phyloP scores from a whole-genome alignment of 1,284 basidiomycete species.

The Bondarzewia mesenterica region DNA sequence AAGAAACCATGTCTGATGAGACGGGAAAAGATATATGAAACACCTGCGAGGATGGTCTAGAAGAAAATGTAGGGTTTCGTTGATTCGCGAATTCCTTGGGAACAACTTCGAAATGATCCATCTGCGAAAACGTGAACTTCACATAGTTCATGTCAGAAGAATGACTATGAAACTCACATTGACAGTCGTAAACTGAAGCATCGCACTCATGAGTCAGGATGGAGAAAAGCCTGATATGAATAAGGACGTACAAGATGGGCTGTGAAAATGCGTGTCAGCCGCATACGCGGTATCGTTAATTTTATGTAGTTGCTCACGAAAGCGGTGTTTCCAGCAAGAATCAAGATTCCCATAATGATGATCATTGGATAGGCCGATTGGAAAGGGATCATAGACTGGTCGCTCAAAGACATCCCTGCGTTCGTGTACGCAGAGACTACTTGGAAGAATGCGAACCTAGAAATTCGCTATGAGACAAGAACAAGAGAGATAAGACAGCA shows the following conservation, averaged over 20 bases:
- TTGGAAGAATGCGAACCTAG: conserved; percentile 84
- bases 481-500: background rate
- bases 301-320: conserved; percentile 60
- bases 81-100: conserved; percentile 47
- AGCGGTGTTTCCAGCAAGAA: conserved; percentile 88
- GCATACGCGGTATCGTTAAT: conserved; percentile 1
- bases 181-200: conserved; percentile 46
- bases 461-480: conserved; percentile 1
- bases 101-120: conserved; percentile 70
- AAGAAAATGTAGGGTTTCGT: conserved; percentile 86
- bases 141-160: background rate
- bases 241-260: conserved; percentile 62
- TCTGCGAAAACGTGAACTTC: conserved; percentile 28
- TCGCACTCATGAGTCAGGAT: background rate
- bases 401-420: conserved; percentile 84
- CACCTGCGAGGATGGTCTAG: conserved; percentile 95
- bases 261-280: conserved; percentile 21
- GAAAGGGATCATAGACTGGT: conserved; percentile 85
- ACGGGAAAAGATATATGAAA: conserved; percentile 93
- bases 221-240: background rate
- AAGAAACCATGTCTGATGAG: conserved; percentile 93
- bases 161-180: conserved; percentile 37
- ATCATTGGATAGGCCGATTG: conserved; percentile 82
- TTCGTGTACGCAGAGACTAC: conserved; percentile 86
- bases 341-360: conserved; percentile 56